Base-by-base conservation (phyloP, 2,329 filamentous ascomycete species). In the Alternaria tenuissima region DNA sequence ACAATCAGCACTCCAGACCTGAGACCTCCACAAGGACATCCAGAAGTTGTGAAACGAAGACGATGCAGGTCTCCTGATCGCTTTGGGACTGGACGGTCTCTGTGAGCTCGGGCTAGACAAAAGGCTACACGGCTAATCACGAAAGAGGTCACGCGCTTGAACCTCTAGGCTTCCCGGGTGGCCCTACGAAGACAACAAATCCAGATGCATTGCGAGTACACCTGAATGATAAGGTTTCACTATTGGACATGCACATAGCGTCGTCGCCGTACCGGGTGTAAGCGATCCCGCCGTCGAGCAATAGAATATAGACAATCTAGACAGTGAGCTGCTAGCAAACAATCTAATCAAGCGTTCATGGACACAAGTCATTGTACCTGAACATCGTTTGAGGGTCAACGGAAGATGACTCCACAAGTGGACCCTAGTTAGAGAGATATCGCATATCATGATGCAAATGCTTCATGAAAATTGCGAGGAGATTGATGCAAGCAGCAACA, bases 371-470 rank as follows among this genome's bases (percentile, higher is more conserved):
- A 1, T 34, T 4, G n/a, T 1, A 22, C n/a, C 22, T 1, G 28
- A 34, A 6, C 9, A 48, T 3, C 28, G 1, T 28, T 48, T 32
- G 2, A 1, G 0, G 14, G n/a, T 48, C 4, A 22, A 22, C 16
- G 28, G 44, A 4, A 48, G 16, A 16, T 7, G 2, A 0, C 12
- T 34, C 4, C 1, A 4, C 0, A 18, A 32, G 6, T 48, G 44
- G 11, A 1, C 4, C 0, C 26, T 5, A 16, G 0, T 48, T 0
- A 1, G 11, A 14, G 6, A 32, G 0, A 32, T 30, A 32, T 16
- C 18, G 1, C 7, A 34, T 1, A 11, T n/a, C 0, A 48, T 34
- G 44, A 32, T 48, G 18, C 28, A 34, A 20, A 5, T 1, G 4
- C 6, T 48, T 6, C 18, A 34, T 2, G 44, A 48, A 22, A 3